A percentile compares a stretch with the other conserved stretches of the same genome.
These are phyloP conservation scores for Rosa lucieae DNA, from an alignment of 306 rosid genomes.

Conservation along the genomic window DNA sequence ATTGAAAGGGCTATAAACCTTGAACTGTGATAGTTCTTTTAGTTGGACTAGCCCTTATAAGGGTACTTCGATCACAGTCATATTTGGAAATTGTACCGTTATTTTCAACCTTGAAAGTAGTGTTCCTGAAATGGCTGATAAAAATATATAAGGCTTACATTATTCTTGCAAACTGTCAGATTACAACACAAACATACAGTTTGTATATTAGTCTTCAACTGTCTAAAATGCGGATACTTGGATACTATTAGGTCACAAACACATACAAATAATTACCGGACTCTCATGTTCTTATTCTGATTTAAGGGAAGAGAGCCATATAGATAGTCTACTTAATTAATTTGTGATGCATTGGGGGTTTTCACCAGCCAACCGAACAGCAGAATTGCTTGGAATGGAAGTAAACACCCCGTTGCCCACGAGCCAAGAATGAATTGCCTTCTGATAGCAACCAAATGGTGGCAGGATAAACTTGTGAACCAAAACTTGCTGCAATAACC, in stretches of 20 bases:
- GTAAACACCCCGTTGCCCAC: constrained; percentile 19
- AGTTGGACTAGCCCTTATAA: neutral
- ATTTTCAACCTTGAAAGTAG: neutral
- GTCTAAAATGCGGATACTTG: constrained; percentile 23
- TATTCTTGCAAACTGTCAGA: constrained; percentile 7
- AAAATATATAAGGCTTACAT: neutral
- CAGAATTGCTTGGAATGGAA: constrained; percentile 31
- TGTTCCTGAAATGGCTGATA: neutral
- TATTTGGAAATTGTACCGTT: neutral
- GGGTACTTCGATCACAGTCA: neutral
- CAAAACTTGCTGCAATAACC: constrained; percentile 32
- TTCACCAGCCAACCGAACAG: constrained; percentile 16
- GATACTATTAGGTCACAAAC: constrained; percentile 20
- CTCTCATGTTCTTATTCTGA: constrained; percentile 32
- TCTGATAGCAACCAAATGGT: constrained; percentile 53
- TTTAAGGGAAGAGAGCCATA: constrained; percentile 31
- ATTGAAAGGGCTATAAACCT: neutral
- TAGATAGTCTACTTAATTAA: constrained; percentile 13
- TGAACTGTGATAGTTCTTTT: neutral
- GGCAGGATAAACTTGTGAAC: constrained; percentile 27
- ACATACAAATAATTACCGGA: constrained; percentile 13
- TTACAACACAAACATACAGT: constrained; percentile 10
- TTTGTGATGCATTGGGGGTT: constrained; percentile 21
- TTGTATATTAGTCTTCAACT: constrained; percentile 1
- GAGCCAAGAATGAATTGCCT: constrained; percentile 90